Evolutionary conservation across 2,329 filamentous ascomycete species (phyloP).

Genomic region (Nemania sp.): DNA sequence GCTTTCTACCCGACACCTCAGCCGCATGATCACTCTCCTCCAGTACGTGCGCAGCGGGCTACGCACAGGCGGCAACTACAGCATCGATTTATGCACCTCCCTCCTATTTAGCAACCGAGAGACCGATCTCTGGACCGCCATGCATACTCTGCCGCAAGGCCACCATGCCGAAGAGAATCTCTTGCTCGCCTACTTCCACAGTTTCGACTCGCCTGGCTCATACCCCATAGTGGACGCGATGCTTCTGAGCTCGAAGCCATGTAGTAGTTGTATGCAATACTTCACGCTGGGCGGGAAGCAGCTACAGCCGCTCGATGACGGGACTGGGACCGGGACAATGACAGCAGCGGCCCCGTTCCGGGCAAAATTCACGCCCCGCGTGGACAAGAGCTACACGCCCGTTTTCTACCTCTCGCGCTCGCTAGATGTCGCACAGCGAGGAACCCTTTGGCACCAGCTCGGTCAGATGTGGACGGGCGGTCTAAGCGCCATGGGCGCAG

Average conservation of each 20-base stretch:
- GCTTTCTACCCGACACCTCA: constrained; percentile 44
- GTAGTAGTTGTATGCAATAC: constrained; percentile 47
- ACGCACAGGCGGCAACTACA: constrained; percentile 40
- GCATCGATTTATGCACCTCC: constrained; percentile 45
- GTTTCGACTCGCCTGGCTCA: constrained; percentile 49
- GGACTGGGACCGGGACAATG: constrained; percentile 26
- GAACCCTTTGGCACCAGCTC: constrained; percentile 46
- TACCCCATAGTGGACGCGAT: constrained; percentile 51
- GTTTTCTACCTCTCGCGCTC: constrained; percentile 48
- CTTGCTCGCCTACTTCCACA: constrained; percentile 48
- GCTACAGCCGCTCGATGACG: constrained; percentile 41
- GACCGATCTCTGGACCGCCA: constrained; percentile 48
- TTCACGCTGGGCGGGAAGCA: constrained; percentile 47
- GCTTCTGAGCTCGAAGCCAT: constrained; percentile 47
- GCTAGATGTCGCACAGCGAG: constrained; percentile 40
- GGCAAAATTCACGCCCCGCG: constrained; percentile 50
- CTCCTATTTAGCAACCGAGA: constrained; percentile 50
- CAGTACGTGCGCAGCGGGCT: constrained; percentile 47
- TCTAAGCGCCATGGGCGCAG: constrained; percentile 29
- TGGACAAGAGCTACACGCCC: constrained; percentile 49
- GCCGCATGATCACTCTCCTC: constrained; percentile 43
- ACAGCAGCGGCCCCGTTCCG: constrained; percentile 40
- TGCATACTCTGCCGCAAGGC: constrained; percentile 24
- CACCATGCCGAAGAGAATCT: constrained; percentile 50
- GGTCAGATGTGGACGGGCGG: constrained; percentile 46